Percentiles rank a stretch among this genome's conserved stretches.
phyloP scores from a whole-genome alignment of 306 rosid species.

The Arachis hypogaea region DNA sequence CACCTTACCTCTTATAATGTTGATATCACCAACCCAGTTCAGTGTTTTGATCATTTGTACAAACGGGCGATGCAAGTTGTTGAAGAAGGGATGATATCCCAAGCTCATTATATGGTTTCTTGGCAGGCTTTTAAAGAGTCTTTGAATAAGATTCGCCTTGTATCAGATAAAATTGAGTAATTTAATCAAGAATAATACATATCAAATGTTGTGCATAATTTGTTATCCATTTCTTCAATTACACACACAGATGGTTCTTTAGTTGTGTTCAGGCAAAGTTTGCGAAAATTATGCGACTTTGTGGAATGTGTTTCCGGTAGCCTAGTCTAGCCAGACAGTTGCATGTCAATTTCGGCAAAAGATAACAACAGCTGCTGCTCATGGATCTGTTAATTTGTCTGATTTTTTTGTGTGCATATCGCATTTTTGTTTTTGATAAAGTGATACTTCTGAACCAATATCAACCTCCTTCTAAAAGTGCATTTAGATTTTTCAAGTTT shows the following conservation, averaged over 20 bases:
- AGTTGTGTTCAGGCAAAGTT: neutral
- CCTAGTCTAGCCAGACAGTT: neutral
- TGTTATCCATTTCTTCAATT: conserved; percentile 23
- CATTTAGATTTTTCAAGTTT: no score
- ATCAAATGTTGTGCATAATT: conserved; percentile 42
- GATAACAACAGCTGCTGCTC: conserved; percentile 7
- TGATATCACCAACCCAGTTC: conserved; percentile 88
- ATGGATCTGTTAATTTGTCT: conserved; percentile 2
- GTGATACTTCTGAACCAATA: no score
- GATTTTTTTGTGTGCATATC: no score
- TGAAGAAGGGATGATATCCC: conserved; percentile 88
- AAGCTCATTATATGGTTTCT: conserved; percentile 81
- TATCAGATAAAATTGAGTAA: conserved; percentile 66
- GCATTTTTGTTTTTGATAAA: no score
- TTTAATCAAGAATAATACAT: conserved; percentile 21
- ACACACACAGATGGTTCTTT: neutral
- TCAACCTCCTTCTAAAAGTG: no score
- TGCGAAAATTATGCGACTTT: neutral
- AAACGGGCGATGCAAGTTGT: conserved; percentile 89
- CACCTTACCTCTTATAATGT: conserved; percentile 64
- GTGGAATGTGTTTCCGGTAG: neutral
- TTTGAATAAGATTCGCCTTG: conserved; percentile 82
- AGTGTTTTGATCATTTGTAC: conserved; percentile 93
- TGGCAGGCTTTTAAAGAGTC: conserved; percentile 94
- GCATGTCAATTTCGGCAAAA: neutral